Conservation (phyloP, 345 rosid genomes). For the Euphorbia peplus region DNA sequence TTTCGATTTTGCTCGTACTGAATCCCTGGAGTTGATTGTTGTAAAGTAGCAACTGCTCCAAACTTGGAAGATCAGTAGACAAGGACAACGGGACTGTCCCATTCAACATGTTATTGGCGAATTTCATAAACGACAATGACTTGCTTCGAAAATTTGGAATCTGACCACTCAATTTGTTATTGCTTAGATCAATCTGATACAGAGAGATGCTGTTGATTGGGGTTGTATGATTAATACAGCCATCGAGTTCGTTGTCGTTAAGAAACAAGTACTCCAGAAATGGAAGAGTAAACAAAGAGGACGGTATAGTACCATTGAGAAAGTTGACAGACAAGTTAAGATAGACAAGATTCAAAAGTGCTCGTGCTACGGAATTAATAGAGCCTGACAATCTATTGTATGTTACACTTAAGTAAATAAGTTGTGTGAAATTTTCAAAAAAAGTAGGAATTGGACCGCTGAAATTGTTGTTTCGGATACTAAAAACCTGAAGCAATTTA, state of each 20-base stretch:
- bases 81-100: no score
- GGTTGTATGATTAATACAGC: no score
- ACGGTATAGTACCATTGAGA: background rate
- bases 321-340: background rate
- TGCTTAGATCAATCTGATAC: background rate
- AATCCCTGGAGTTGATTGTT: no score
- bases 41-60: no score
- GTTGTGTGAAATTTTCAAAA: background rate
- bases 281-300: background rate
- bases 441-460: background rate
- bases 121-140: no score
- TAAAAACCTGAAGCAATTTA: background rate
- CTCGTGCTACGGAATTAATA: background rate
- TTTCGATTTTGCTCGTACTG: background rate
- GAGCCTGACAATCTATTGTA: background rate
- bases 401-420: background rate
- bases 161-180: slow-evolving; percentile 14
- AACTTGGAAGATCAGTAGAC: no score
- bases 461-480: background rate
- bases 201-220: background rate
- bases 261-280: background rate
- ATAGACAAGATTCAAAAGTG: background rate
- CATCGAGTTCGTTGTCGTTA: background rate
- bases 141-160: no score
- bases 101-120: no score